Conservation (phyloP, 1,284 basidiomycete species). For the Termitomyces sp. region DNA sequence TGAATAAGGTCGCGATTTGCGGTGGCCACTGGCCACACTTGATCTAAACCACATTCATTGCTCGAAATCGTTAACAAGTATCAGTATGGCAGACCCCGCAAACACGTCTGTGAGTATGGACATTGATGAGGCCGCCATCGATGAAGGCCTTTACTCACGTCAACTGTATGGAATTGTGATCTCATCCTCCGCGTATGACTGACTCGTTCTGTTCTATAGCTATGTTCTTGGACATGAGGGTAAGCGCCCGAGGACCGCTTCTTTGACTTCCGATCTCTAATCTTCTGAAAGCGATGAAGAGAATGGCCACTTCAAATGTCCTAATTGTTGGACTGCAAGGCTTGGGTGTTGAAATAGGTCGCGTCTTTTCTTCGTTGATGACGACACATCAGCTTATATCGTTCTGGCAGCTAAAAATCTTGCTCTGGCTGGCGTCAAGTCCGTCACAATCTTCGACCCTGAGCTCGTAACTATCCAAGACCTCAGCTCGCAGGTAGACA, state of each 20-base stretch:
- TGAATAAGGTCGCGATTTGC: not conserved
- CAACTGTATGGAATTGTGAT: constrained; percentile 69
- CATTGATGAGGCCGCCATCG: constrained; percentile 78
- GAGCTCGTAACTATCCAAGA: constrained; percentile 84
- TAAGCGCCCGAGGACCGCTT: constrained; percentile 25
- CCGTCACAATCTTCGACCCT: constrained; percentile 94
- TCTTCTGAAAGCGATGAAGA: constrained; percentile 82
- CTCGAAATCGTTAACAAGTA: constrained; percentile 1
- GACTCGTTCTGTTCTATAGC: constrained; percentile 40
- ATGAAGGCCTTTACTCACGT: constrained; percentile 92
- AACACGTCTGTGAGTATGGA: constrained; percentile 66
- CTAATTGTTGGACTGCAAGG: constrained; percentile 93
- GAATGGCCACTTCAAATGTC: constrained; percentile 96
- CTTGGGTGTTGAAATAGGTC: constrained; percentile 94
- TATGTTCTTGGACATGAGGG: constrained; percentile 97
- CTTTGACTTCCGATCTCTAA: constrained; percentile 3
- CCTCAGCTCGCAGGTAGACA: constrained; percentile 92
- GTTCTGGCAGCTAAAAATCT: constrained; percentile 85
- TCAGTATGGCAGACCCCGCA: constrained; percentile 46
- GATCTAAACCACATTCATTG: not conserved
- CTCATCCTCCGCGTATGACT: constrained; percentile 14
- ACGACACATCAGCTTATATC: constrained; percentile 1
- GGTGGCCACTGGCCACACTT: not conserved
- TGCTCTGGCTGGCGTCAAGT: constrained; percentile 95
- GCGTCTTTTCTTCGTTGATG: constrained; percentile 20